phyloP scores from a whole-genome alignment of 1,284 basidiomycete genomes.

The Malassezia dermatis region DNA sequence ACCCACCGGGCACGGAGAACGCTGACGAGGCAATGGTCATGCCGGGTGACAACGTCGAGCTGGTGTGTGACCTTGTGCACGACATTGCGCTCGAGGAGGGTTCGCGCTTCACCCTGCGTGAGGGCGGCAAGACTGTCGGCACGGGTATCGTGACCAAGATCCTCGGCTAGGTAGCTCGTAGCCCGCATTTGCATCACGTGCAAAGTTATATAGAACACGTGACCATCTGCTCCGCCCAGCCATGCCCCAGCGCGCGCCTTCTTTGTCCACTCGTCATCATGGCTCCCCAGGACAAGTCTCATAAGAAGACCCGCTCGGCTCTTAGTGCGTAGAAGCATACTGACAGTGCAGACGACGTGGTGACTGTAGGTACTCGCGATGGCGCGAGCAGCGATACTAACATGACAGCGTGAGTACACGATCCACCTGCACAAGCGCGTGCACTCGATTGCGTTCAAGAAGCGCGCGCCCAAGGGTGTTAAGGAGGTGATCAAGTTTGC shows the following conservation, averaged over 20 bases:
- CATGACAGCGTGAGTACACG: slow-evolving; percentile 43
- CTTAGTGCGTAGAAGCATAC: slow-evolving; percentile 21
- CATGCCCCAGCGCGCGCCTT: not conserved
- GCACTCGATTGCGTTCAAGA: slow-evolving; percentile 45
- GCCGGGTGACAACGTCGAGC: slow-evolving; percentile 96
- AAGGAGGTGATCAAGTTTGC: slow-evolving; percentile 47
- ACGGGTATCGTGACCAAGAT: slow-evolving; percentile 46
- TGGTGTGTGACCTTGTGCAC: slow-evolving; percentile 72
- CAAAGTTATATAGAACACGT: slow-evolving; percentile 18
- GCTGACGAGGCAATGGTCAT: slow-evolving; percentile 63
- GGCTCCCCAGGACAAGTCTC: slow-evolving; percentile 39
- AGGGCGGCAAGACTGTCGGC: slow-evolving; percentile 73
- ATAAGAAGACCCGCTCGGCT: slow-evolving; percentile 47
- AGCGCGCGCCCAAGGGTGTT: slow-evolving; percentile 45
- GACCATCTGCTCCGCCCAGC: not conserved
- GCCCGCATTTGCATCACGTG: not conserved
- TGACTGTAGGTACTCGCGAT: slow-evolving; percentile 22
- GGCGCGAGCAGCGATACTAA: not conserved
- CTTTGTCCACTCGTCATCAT: slow-evolving; percentile 18
- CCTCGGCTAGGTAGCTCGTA: slow-evolving; percentile 19
- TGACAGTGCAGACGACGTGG: slow-evolving; percentile 25
- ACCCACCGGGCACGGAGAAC: slow-evolving; percentile 62
- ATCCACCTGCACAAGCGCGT: slow-evolving; percentile 47
- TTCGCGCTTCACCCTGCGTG: slow-evolving; percentile 91
- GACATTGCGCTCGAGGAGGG: slow-evolving; percentile 87